phyloP scores from a whole-genome alignment of 2,329 filamentous ascomycete species.

The Trichophyton mentagrophytes region DNA sequence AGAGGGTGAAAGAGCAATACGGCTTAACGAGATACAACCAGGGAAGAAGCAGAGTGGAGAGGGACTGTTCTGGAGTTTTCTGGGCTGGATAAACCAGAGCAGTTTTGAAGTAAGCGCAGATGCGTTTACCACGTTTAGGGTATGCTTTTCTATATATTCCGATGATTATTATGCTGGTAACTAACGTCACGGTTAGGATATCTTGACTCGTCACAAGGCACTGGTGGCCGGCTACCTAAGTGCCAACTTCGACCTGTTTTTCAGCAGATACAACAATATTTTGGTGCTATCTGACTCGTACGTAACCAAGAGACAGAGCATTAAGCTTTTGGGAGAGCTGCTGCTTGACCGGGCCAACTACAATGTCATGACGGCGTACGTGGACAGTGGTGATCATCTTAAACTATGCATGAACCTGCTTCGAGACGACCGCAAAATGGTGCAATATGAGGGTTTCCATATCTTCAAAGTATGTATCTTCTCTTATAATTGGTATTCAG shows the following conservation, averaged over 20 bases:
- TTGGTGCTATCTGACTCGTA: slow-evolving; percentile 89
- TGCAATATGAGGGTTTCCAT: slow-evolving; percentile 97
- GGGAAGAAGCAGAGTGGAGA: slow-evolving; percentile 62
- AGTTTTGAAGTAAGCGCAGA: slow-evolving; percentile 95
- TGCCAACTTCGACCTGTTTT: slow-evolving; percentile 88
- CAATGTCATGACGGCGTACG: slow-evolving; percentile 94
- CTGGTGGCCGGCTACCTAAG: slow-evolving; percentile 77
- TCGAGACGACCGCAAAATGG: slow-evolving; percentile 93
- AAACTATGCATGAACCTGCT: slow-evolving; percentile 98
- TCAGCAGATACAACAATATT: slow-evolving; percentile 74
- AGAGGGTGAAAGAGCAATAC: slow-evolving; percentile 59
- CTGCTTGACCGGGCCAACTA: slow-evolving; percentile 92
- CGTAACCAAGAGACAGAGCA: slow-evolving; percentile 94
- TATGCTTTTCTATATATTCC: slow-evolving; percentile 32
- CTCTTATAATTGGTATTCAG: neutral
- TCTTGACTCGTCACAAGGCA: slow-evolving; percentile 86
- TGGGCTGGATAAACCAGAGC: slow-evolving; percentile 91
- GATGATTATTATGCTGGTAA: neutral
- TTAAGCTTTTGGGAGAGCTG: slow-evolving; percentile 92
- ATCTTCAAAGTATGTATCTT: slow-evolving; percentile 64
- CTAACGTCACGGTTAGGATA: slow-evolving; percentile 48
- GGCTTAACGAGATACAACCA: slow-evolving; percentile 63
- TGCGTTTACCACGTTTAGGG: slow-evolving; percentile 92
- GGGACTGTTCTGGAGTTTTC: slow-evolving; percentile 93
- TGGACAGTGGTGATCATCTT: slow-evolving; percentile 86